phyloP scores from a whole-genome alignment of 768 basidiomycete species.

The Pulveroboletus sp. region DNA sequence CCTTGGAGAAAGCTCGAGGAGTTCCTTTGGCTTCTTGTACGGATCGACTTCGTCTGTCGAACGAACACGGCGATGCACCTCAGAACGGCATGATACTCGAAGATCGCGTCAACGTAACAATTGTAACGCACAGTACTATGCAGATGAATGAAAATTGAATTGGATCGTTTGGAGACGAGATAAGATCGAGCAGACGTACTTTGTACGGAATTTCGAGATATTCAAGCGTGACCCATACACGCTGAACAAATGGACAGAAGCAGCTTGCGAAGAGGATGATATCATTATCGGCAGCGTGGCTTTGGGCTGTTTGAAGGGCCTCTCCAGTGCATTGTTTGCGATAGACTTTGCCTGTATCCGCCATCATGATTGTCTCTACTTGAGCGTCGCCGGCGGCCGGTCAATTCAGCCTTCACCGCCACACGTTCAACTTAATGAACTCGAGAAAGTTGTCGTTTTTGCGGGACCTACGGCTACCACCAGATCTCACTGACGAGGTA shows the following conservation, averaged over 20 bases:
- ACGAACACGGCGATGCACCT: background rate
- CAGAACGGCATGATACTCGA: background rate
- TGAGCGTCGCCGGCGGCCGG: no score
- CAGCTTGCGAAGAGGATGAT: constrained; percentile 69
- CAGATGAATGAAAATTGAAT: background rate
- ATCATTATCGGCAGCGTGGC: constrained; percentile 43
- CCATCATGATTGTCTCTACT: constrained; percentile 4
- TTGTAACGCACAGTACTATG: constrained; percentile 37
- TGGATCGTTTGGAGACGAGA: background rate
- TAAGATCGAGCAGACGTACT: constrained; percentile 32
- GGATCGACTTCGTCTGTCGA: constrained; percentile 71
- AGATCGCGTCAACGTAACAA: background rate
- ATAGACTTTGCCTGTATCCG: constrained; percentile 39
- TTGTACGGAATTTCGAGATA: constrained; percentile 67
- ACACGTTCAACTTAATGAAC: background rate
- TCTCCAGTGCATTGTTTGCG: constrained; percentile 40
- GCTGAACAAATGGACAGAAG: constrained; percentile 80
- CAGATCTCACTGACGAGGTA: constrained; percentile 26
- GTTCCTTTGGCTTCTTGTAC: constrained; percentile 74
- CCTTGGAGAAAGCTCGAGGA: constrained; percentile 78
- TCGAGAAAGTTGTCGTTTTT: constrained; percentile 11
- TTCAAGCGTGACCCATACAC: constrained; percentile 75
- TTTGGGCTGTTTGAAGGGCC: constrained; percentile 53
- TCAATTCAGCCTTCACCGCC: background rate
- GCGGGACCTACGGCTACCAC: constrained; percentile 14